Evolutionary conservation across 495 filamentous ascomycete species (phyloP), one percentile per base, ranked within the genome.

Genomic region (Hamigera avellanea): DNA sequence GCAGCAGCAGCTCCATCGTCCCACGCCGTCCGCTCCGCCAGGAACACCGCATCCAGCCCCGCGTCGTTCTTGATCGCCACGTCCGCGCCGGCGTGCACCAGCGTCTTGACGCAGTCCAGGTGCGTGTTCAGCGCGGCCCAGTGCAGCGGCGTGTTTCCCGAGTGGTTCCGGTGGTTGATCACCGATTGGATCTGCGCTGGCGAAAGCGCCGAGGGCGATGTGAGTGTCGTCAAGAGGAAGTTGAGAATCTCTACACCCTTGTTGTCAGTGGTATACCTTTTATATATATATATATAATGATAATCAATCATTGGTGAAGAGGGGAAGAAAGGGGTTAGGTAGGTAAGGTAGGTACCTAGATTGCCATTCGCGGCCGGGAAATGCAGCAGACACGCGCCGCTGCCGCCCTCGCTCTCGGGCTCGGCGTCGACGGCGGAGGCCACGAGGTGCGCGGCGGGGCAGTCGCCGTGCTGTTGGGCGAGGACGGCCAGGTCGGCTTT

Each of bases 41-140:
- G 72, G 52, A 83, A 93, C 4, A 93, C 67, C 3, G 87, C 81
- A 49, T 93, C 80, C 44, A 91, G 82, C 2, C 89, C 87, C 15
- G 80, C 83, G 39, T 76, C 67, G 46, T 96, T 96, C 52, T 70
- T 73, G 17, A 83, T 62, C 16, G 74, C 69, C 9, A 81, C 69
- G 42, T 88, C 81, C 1, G 86, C 83, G 2, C 83, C 83, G 4
- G 76, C 74, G 26, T 78, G 66, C 0, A 83, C 61, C 9, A 96
- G 72, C 2, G 74, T 50, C 64, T 91, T 83, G 9, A 93, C 87
- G 15, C 76, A 73, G 19, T 73, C 71, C 2, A 95, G 57, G 48
- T 94, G 86, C 10, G 89, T 88, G 43, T 91, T 89, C 39, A 93
- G 62, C 1, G 86, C 79, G 0, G 88, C 89, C 85, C 86, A 95